Evolutionary conservation across 495 filamentous ascomycete species (phyloP), one percentile per base, ranked within the genome.

Genomic region (Parachaetomium inaequale): DNA sequence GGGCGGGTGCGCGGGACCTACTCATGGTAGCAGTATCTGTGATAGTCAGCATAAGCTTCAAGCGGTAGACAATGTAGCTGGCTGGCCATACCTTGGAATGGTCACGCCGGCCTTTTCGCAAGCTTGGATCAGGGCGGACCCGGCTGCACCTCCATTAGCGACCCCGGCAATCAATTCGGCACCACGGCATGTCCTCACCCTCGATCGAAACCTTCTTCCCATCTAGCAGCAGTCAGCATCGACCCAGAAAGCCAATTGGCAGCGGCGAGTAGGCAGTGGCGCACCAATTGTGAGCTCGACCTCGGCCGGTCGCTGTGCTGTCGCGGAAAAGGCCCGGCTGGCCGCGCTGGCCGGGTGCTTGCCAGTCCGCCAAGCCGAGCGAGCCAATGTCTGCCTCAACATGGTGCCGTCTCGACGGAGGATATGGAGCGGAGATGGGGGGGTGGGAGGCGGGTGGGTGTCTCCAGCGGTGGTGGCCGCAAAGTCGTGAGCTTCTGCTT

Each of bases 21-120:
- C 88, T 96, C 94, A 84, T 98, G 94, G 76, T 98, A 98, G 78
- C 94, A 98, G 79, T 98, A 98, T 89, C 93, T 91, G 61, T 54
- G 63, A 42, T 59, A 50, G 70, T 84, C 64, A 86, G 83, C 62
- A 70, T 8, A 15, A 52, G 7, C 49, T 21, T 54, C 12, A 15
- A 8, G 11, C 26, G 4, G 14, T 11, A 53, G 1, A 11, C 31
- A 19, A 21, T 8, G 7, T 32, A 25, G 10, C 7, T 6, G 26
- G 2, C 7, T 21, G 21, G 40, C 1, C 78, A 62, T 77, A 90
- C 88, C 89, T 92, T 63, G 92, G 92, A 68, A 96, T 84, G n/a
- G 87, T 91, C 57, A 80, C 85, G 65, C 94, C 94, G 60, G 94
- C 94, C 78, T 98, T 96, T 78, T 98, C 94, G 81, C 94, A 98